Evolutionary conservation across 768 basidiomycete genomes (phyloP).

Genomic region (Royoungia palumana): DNA sequence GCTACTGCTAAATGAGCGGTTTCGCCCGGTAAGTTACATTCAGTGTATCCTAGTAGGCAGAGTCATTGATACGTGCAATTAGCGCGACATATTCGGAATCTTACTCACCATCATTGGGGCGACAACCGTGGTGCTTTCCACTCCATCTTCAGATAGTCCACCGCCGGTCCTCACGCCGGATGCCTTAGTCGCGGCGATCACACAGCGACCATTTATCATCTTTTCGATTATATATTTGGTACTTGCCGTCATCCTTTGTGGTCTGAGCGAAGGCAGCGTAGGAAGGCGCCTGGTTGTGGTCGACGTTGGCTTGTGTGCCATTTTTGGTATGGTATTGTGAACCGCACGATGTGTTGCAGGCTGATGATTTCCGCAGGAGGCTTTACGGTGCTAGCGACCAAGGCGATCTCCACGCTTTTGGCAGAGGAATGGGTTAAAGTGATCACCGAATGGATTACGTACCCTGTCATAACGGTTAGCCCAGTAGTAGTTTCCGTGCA

Average conservation of each 20-base stretch:
- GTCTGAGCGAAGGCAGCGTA: conserved; percentile 59
- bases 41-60: conserved; percentile 1
- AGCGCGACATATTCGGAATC: conserved; percentile 81
- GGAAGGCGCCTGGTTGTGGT: conserved; percentile 75
- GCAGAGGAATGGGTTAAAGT: conserved; percentile 74
- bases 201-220: conserved; percentile 67
- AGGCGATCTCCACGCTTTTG: conserved; percentile 84
- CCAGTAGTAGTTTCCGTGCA: background rate
- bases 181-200: conserved; percentile 64
- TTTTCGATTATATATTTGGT: conserved; percentile 66
- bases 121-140: conserved; percentile 84
- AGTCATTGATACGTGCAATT: conserved; percentile 12
- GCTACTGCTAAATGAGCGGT: conserved; percentile 74
- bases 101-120: conserved; percentile 82
- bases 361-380: conserved; percentile 51
- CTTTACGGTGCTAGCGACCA: conserved; percentile 92
- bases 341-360: background rate
- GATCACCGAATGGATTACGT: conserved; percentile 79
- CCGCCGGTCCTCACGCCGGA: conserved; percentile 55
- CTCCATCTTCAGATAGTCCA: conserved; percentile 66
- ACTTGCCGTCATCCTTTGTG: conserved; percentile 54
- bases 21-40: conserved; percentile 58
- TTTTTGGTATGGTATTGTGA: conserved; percentile 56
- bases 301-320: conserved; percentile 84
- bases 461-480: conserved; percentile 69